phyloP scores from a whole-genome alignment of 2,329 filamentous ascomycete species.

The Massarina eburnea region DNA sequence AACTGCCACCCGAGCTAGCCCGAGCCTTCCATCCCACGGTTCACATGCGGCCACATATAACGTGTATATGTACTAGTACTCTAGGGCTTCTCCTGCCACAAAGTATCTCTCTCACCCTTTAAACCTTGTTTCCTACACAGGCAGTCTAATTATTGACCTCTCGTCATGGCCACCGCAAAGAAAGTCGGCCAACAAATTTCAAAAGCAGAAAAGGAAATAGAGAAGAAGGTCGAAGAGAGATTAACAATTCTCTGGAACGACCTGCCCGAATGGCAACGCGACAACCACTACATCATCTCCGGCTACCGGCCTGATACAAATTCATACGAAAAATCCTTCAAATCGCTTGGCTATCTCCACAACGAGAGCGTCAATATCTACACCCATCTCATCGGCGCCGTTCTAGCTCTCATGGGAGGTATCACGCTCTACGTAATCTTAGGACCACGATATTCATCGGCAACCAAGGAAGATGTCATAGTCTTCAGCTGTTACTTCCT shows the following conservation, averaged over 20 bases:
- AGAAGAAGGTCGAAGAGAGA: constrained; percentile 48
- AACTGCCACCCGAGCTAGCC: too few relatives aligned
- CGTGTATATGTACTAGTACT: too few relatives aligned
- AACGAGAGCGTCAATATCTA: constrained; percentile 74
- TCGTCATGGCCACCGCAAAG: constrained; percentile 26
- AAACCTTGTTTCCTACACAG: not conserved
- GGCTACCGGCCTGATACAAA: constrained; percentile 66
- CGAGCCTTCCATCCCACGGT: too few relatives aligned
- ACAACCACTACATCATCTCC: constrained; percentile 69
- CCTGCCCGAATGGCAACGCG: constrained; percentile 51
- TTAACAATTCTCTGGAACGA: constrained; percentile 51
- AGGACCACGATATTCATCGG: constrained; percentile 35
- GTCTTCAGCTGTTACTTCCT: constrained; percentile 44
- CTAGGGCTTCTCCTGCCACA: too few relatives aligned
- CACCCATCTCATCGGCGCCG: constrained; percentile 59
- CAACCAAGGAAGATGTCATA: constrained; percentile 37
- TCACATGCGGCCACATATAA: too few relatives aligned
- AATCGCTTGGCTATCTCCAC: constrained; percentile 64
- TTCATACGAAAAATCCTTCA: constrained; percentile 61
- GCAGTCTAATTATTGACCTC: too few relatives aligned
- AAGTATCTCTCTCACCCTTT: not conserved
- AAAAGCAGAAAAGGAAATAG: constrained; percentile 33
- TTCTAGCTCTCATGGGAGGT: constrained; percentile 23
- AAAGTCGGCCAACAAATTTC: constrained; percentile 15
- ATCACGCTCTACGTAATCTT: constrained; percentile 26